These are phyloP conservation scores for Tricholoma hemisulphureum DNA, from an alignment of 768 basidiomycete genomes.

Conservation along the genomic window DNA sequence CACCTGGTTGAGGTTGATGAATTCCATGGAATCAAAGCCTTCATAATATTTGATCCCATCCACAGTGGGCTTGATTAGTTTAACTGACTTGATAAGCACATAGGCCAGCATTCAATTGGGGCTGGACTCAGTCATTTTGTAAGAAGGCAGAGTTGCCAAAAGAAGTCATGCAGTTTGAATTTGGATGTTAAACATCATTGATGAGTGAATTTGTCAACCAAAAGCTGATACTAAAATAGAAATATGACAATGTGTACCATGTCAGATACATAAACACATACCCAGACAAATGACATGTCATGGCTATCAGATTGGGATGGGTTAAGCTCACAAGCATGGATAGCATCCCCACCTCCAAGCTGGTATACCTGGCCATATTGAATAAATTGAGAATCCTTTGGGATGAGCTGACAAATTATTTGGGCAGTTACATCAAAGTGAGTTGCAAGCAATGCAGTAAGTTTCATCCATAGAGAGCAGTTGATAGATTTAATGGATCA, in stretches of 20 bases:
- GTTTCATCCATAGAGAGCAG: not conserved
- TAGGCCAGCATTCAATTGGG: slow-evolving; percentile 21
- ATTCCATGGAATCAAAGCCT: slow-evolving; percentile 14
- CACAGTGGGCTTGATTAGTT: not conserved
- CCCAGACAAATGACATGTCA: not conserved
- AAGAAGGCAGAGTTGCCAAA: slow-evolving; percentile 23
- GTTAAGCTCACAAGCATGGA: not conserved
- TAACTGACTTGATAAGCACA: slow-evolving; percentile 16
- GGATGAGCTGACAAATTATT: slow-evolving; percentile 10
- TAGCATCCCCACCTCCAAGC: slow-evolving; percentile 3
- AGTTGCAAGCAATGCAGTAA: not conserved
- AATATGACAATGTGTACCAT: not conserved
- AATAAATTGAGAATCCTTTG: not conserved
- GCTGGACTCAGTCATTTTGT: slow-evolving; percentile 4
- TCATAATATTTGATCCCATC: slow-evolving; percentile 20
- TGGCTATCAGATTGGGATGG: not conserved
- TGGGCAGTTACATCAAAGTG: not conserved
- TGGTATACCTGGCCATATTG: not conserved
- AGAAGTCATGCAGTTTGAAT: slow-evolving; percentile 23
- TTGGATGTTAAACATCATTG: slow-evolving; percentile 5
- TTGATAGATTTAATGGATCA: not conserved
- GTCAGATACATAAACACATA: slow-evolving; percentile 1
- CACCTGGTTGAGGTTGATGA: slow-evolving; percentile 26
- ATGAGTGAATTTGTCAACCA: slow-evolving; percentile 27
- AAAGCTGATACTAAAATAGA: slow-evolving; percentile 29